Conservation (phyloP, 345 rosid species). For the Boechera divaricarpa region DNA sequence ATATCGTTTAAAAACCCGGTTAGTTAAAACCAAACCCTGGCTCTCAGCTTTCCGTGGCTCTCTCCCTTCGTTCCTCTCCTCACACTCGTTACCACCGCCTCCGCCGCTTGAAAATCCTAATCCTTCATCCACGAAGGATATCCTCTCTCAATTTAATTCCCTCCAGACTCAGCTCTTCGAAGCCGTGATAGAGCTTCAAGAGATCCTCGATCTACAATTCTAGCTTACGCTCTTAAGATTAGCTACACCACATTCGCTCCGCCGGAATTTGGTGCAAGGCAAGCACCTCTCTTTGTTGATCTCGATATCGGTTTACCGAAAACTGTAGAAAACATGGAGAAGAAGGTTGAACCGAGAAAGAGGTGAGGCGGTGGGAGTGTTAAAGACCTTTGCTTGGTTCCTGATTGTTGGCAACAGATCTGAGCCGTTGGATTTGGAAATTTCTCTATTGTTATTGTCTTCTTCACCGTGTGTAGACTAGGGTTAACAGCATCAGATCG, state of each 20-base stretch:
- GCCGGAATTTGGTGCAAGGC: too few species aligned
- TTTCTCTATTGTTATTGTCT: constrained; percentile 16
- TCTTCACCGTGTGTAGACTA: constrained; percentile 32
- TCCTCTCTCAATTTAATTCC: constrained; percentile 63
- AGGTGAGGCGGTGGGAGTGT: constrained; percentile 31
- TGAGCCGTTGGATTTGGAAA: constrained; percentile 16
- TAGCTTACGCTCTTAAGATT: too few species aligned
- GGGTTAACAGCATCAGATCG: too few species aligned
- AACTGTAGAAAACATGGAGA: constrained; percentile 57
- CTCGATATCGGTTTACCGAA: constrained; percentile 92
- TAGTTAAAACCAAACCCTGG: constrained; percentile 41
- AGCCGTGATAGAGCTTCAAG: constrained; percentile 88
- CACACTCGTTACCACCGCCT: constrained; percentile 55
- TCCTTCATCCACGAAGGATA: constrained; percentile 73
- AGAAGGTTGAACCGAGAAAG: constrained; percentile 53
- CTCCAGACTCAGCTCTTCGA: constrained; percentile 92
- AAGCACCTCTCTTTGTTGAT: constrained; percentile 34
- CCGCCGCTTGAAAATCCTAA: constrained; percentile 59
- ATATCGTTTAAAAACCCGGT: too few species aligned
- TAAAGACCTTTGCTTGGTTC: constrained; percentile 20
- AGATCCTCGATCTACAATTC: constrained; percentile 82
- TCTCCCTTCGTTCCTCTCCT: constrained; percentile 72
- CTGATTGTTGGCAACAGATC: constrained; percentile 30
- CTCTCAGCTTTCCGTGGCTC: constrained; percentile 78
- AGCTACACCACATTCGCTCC: too few species aligned